A percentile compares a stretch with the other conserved stretches of the same genome.
Evolutionary conservation across 352 stramenopile species (phyloP).

Genomic region (Globisporangium mamillatum): DNA sequence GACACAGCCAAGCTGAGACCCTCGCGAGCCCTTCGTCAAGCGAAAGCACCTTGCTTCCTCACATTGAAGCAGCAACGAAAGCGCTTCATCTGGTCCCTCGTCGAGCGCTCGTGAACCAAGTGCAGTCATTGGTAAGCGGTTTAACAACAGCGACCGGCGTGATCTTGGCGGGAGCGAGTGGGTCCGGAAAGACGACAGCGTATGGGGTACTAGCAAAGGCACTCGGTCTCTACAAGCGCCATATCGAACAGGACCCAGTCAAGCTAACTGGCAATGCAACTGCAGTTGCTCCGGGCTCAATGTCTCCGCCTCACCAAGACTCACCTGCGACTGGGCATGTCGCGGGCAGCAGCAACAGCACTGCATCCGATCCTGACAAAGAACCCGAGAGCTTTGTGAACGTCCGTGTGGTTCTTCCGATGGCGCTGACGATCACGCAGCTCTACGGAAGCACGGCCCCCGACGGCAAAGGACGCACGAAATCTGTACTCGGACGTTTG

Average conservation of each 20-base stretch:
- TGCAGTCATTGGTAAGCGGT: conserved; percentile 10
- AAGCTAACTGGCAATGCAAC: background rate
- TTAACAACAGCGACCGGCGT: conserved; percentile 17
- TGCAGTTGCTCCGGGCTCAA: background rate
- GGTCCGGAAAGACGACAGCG: conserved; percentile 36
- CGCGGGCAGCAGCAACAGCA: background rate
- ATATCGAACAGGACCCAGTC: background rate
- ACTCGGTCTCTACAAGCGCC: conserved; percentile 20
- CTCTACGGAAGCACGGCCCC: conserved; percentile 40
- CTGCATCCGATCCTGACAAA: background rate
- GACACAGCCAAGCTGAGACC: conserved; percentile 2
- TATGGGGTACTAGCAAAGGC: conserved; percentile 36
- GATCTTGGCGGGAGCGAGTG: conserved; percentile 24
- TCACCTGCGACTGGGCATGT: background rate
- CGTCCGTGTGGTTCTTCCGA: conserved; percentile 31
- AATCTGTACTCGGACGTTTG: conserved; percentile 34
- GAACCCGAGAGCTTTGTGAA: conserved; percentile 6
- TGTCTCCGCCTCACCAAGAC: background rate
- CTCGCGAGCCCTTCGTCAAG: background rate
- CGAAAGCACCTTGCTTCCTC: background rate
- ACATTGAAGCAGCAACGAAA: background rate
- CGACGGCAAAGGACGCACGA: conserved; percentile 32
- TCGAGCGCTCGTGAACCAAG: conserved; percentile 19
- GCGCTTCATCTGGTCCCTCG: conserved; percentile 22
- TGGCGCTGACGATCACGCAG: conserved; percentile 38